Evolutionary conservation across 2,329 filamentous ascomycete genomes (phyloP), one percentile per base, ranked within the genome.

Genomic region (Rutstroemia sp.): DNA sequence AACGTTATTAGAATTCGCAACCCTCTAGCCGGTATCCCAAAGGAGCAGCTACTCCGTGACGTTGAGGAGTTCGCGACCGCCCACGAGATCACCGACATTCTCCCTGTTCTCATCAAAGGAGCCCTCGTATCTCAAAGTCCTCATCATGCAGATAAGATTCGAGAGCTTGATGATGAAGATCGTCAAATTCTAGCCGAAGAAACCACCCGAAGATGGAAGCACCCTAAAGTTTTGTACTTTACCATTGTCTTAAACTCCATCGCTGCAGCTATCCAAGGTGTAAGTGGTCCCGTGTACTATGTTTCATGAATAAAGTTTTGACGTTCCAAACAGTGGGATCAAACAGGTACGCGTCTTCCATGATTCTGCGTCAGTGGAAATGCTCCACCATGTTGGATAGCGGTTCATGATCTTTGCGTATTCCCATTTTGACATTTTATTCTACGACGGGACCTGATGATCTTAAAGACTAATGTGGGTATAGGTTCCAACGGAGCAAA

Each of bases 81-180:
- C 40, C 80, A 87, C 62, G 76, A 76, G 21, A 74, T 92, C 34
- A 70, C 73, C 2, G 79, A 86, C 49, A 76, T 84, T 59, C 71
- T 81, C 4, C 71, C 73, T 2, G 67, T 86, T 17, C 75, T 91
- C 54, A 76, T 80, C 56, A 86, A 86, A 64, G 88, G 87, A 38
- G 89, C 88, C 5, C 76, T 92, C 6, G 80, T 91, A 14, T 89
- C 88, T 2, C 87, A 89, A 68, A 82, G 86, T 63, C 87, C 87
- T 0, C 75, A 76, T 30, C 88, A 80, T 68, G 85, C 88, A 57
- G 73, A 78, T 40, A 77, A 90, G 47, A 71, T 69, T 4, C 78
- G 79, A 61, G 73, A 80, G 53, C 76, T 92, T 1, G 73, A 76
- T 51, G 76, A 84, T 9, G 73, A 75, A 0, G 86, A 88, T 67